Conservation (phyloP, 2,329 filamentous ascomycete genomes). For the Trichoderma sp. region DNA sequence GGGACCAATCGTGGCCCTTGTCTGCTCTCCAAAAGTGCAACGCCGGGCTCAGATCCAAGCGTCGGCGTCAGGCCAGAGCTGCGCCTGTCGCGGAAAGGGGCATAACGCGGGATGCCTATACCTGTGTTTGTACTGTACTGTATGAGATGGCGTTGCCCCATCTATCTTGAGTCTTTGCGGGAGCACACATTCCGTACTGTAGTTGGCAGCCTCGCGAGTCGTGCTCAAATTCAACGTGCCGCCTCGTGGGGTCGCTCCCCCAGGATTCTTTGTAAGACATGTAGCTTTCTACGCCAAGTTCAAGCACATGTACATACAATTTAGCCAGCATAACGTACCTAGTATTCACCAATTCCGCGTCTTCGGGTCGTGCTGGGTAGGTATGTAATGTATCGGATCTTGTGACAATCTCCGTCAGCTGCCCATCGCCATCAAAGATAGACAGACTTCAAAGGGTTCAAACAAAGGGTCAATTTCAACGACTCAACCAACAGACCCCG, state of each 20-base stretch:
- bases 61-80: not conserved
- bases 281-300: not conserved
- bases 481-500: not conserved
- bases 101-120: not conserved
- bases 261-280: not conserved
- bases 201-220: not conserved
- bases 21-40: conserved; percentile 6
- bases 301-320: not conserved
- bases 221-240: not conserved
- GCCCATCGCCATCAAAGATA: not conserved
- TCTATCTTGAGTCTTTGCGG: not conserved
- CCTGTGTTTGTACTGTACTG: not conserved
- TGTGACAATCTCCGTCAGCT: not conserved
- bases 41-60: not conserved
- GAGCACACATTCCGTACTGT: not conserved
- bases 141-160: not conserved
- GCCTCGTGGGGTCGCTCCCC: not conserved
- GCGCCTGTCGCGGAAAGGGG: not conserved
- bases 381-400: not conserved
- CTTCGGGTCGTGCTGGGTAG: not conserved
- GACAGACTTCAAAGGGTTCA: too few species aligned
- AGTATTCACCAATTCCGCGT: not conserved
- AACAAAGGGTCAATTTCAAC: not conserved
- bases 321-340: not conserved
- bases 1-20: conserved; percentile 14